These are phyloP conservation scores for Terana coerulea DNA, from an alignment of 768 basidiomycete genomes.

Conservation along the genomic window DNA sequence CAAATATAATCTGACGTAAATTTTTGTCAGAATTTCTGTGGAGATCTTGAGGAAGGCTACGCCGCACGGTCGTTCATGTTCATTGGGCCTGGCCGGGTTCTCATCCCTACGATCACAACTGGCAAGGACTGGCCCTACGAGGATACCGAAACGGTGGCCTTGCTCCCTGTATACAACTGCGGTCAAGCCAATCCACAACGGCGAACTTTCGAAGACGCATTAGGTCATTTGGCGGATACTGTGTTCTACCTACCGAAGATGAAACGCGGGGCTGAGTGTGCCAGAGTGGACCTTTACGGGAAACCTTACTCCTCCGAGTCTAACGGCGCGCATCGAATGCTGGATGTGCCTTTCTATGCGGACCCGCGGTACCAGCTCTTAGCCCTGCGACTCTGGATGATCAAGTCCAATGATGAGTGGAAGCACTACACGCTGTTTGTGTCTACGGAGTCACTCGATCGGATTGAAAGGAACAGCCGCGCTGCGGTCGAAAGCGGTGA, in stretches of 20 bases:
- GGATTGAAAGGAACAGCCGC: too few species aligned
- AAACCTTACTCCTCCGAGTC: background rate
- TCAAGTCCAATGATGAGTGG: background rate
- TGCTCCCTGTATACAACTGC: background rate
- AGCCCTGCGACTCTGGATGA: background rate
- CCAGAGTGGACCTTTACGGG: background rate
- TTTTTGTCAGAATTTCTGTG: background rate
- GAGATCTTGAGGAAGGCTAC: background rate
- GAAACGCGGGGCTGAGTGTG: background rate
- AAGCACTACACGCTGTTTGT: background rate
- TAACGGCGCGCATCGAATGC: background rate
- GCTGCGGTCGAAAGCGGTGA: background rate
- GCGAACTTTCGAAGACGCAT: background rate
- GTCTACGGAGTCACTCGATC: background rate
- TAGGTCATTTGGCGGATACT: background rate
- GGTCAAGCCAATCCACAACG: background rate
- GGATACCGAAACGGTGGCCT: background rate
- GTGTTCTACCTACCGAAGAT: background rate
- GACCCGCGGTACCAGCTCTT: background rate
- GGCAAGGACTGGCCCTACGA: background rate
- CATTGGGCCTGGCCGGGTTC: background rate
- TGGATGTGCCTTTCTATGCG: background rate
- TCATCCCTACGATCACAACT: background rate
- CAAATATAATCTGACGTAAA: background rate
- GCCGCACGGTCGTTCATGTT: background rate